Evolutionary conservation across 805 yeast species (phyloP).

Genomic region (Phaffomyces opuntiae): DNA sequence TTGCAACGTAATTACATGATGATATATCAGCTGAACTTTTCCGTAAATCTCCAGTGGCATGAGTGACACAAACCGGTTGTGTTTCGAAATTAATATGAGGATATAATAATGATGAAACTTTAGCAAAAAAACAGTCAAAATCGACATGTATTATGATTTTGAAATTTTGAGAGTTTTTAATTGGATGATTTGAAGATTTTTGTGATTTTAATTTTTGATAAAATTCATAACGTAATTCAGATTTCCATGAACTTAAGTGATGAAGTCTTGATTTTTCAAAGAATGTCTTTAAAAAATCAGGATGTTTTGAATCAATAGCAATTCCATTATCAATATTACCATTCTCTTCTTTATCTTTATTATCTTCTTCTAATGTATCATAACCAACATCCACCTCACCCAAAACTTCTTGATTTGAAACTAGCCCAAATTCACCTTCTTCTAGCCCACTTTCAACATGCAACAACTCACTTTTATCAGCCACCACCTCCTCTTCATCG

Average conservation of each 20-base stretch:
- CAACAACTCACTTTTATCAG: constrained; percentile 3
- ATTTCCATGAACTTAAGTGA: constrained; percentile 83
- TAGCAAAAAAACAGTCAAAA: constrained; percentile 90
- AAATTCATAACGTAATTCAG: constrained; percentile 59
- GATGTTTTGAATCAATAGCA: constrained; percentile 59
- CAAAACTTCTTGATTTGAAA: not conserved
- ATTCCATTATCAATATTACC: not conserved
- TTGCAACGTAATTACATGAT: constrained; percentile 84
- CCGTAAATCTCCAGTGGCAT: constrained; percentile 31
- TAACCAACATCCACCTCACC: no score
- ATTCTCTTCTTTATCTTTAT: no score
- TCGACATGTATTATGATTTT: constrained; percentile 69
- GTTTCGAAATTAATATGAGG: constrained; percentile 42
- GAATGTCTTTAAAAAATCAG: constrained; percentile 63
- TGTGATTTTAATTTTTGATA: constrained; percentile 26
- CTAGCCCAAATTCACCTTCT: not conserved
- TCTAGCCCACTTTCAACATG: constrained; percentile 1
- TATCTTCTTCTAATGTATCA: no score
- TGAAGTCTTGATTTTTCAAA: constrained; percentile 82
- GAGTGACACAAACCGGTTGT: constrained; percentile 57
- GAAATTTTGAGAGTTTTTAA: not conserved
- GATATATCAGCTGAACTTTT: constrained; percentile 68
- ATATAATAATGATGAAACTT: constrained; percentile 61
- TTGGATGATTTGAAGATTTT: not conserved
- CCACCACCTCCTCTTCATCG: not conserved